A percentile compares a stretch with the other conserved stretches of the same genome.
These are phyloP conservation scores for Ceratopteris richardii DNA, from an alignment of 75 land plant genomes.

Conservation along the genomic window DNA sequence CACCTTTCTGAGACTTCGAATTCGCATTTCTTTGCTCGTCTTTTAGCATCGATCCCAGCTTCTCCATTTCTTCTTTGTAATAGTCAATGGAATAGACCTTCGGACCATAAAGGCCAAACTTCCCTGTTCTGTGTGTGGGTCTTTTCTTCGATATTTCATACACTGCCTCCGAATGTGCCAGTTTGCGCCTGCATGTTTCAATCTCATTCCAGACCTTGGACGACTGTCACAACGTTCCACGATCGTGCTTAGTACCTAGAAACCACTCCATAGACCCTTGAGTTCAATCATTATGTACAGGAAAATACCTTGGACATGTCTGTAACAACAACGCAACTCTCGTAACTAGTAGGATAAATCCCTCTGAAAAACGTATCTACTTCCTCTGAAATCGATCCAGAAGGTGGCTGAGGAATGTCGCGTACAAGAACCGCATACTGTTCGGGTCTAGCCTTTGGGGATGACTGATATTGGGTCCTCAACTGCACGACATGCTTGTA, in stretches of 20 bases:
- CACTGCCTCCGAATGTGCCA: slow-evolving; percentile 60
- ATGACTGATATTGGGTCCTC: slow-evolving; percentile 45
- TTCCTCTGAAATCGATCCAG: slow-evolving; percentile 56
- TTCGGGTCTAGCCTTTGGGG: slow-evolving; percentile 42
- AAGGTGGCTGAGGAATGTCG: slow-evolving; percentile 54
- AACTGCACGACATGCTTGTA: slow-evolving; percentile 62
- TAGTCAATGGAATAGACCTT: slow-evolving; percentile 68
- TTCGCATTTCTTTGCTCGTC: slow-evolving; percentile 49
- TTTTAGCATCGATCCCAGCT: slow-evolving; percentile 39
- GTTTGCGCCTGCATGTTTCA: slow-evolving; percentile 55
- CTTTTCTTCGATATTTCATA: slow-evolving; percentile 49
- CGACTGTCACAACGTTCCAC: slow-evolving; percentile 64
- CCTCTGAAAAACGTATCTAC: slow-evolving; percentile 67
- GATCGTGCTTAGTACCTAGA: slow-evolving; percentile 32
- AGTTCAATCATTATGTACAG: slow-evolving; percentile 8
- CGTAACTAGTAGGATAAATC: slow-evolving; percentile 73
- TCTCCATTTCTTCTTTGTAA: slow-evolving; percentile 52
- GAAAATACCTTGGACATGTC: slow-evolving; percentile 51
- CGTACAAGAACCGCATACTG: slow-evolving; percentile 66
- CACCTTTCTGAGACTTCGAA: slow-evolving; percentile 43
- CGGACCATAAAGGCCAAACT: slow-evolving; percentile 59
- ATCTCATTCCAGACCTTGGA: slow-evolving; percentile 55
- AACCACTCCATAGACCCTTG: not conserved
- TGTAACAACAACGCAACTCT: slow-evolving; percentile 54
- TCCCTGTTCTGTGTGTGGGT: slow-evolving; percentile 56